These are phyloP conservation scores for Helenozyma baotianmanensis DNA, from an alignment of 805 yeast genomes.

Conservation along the genomic window DNA sequence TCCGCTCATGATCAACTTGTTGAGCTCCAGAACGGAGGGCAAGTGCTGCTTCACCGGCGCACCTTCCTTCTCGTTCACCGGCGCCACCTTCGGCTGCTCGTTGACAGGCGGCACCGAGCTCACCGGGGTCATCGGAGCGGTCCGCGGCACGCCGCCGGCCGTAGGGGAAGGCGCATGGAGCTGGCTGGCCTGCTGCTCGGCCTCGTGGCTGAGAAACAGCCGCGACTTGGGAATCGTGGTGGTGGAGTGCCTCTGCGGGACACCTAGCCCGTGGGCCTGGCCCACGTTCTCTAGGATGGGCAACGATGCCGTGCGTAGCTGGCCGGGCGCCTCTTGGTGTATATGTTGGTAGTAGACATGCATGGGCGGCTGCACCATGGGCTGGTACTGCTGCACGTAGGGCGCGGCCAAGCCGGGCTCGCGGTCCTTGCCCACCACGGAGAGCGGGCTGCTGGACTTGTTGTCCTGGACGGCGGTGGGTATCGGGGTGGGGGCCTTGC, in stretches of 20 bases:
- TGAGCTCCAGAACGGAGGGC: slow-evolving; percentile 36
- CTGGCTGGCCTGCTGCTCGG: too few species aligned
- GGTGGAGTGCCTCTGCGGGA: slow-evolving; percentile 13
- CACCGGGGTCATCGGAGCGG: neutral
- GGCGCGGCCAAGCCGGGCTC: slow-evolving; percentile 1
- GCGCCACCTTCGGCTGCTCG: neutral
- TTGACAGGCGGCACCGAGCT: neutral
- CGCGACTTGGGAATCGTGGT: slow-evolving; percentile 2
- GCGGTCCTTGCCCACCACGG: slow-evolving; percentile 1
- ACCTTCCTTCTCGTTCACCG: neutral
- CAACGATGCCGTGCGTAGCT: slow-evolving; percentile 12
- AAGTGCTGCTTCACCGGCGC: slow-evolving; percentile 17
- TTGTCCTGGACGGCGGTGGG: too few species aligned
- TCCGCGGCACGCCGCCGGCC: neutral
- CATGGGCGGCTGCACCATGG: slow-evolving; percentile 7
- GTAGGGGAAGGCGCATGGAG: too few species aligned
- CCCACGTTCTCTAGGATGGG: slow-evolving; percentile 12
- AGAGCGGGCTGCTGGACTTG: neutral
- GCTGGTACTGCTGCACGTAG: slow-evolving; percentile 16
- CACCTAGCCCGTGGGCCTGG: slow-evolving; percentile 4
- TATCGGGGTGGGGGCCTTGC: neutral
- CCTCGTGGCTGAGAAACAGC: too few species aligned
- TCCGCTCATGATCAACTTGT: slow-evolving; percentile 23
- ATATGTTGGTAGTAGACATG: slow-evolving; percentile 14
- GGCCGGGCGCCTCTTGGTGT: slow-evolving; percentile 8